Conservation (phyloP, 2,329 filamentous ascomycete genomes). For the Scortechinia acanthostroma region DNA sequence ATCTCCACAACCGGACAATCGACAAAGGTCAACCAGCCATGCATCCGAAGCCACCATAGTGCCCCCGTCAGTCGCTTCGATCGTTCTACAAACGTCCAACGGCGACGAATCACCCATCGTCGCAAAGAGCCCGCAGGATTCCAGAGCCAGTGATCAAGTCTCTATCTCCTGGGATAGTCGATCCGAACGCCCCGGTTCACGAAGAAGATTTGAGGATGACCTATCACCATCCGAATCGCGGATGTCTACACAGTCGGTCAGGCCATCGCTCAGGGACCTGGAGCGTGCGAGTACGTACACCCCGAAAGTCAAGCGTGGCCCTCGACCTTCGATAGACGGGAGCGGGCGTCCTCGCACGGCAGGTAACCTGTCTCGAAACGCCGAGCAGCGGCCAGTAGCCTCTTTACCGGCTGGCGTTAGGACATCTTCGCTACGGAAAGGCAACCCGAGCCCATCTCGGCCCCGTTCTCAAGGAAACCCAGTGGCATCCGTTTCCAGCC, state of each 20-base stretch:
- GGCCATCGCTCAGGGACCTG: background rate
- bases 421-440: background rate
- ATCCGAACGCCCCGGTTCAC: background rate
- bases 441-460: background rate
- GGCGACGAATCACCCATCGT: too few species aligned
- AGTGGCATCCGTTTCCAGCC: background rate
- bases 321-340: conserved; percentile 69
- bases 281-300: conserved; percentile 27
- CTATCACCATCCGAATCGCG: conserved; percentile 14
- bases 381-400: conserved; percentile 52
- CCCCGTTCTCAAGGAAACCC: conserved; percentile 1
- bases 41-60: background rate
- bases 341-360: conserved; percentile 51
- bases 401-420: conserved; percentile 74
- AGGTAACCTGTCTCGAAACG: conserved; percentile 37
- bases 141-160: too few species aligned
- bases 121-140: background rate
- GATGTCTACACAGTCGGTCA: conserved; percentile 41
- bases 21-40: background rate
- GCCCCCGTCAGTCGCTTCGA: too few species aligned
- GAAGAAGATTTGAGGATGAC: background rate
- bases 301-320: conserved; percentile 76
- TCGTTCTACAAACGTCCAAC: too few species aligned
- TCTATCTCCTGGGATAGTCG: too few species aligned
- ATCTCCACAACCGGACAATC: background rate